Conservation (phyloP, 2,329 filamentous ascomycete genomes). For the Davidsoniella eucalypti region DNA sequence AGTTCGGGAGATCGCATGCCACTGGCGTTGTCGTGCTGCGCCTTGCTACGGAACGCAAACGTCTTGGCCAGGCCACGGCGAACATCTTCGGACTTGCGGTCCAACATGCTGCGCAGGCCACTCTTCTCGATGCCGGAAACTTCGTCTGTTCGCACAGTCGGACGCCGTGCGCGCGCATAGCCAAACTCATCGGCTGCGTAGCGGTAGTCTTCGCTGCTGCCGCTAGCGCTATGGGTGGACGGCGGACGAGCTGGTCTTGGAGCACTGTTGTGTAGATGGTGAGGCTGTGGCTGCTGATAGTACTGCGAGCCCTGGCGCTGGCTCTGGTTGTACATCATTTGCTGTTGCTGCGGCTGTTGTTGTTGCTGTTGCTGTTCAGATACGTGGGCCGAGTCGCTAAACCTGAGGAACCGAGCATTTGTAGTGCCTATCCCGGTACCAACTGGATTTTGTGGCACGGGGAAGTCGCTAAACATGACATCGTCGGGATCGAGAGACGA, state of each 20-base stretch:
- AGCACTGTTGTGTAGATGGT: neutral
- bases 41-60: conserved; percentile 33
- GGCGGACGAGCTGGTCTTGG: conserved; percentile 15
- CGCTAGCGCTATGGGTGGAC: conserved; percentile 14
- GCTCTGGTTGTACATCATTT: conserved; percentile 6
- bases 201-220: conserved; percentile 2
- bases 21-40: conserved; percentile 13
- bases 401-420: conserved; percentile 29
- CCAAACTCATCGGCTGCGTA: conserved; percentile 23
- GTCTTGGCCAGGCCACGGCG: conserved; percentile 36
- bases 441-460: conserved; percentile 20
- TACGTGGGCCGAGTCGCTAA: conserved; percentile 22
- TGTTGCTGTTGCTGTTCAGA: conserved; percentile 14
- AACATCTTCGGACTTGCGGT: conserved; percentile 39
- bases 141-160: conserved; percentile 31
- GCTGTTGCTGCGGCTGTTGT: conserved; percentile 13
- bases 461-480: conserved; percentile 22
- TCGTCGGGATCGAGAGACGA: conserved; percentile 26
- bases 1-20: conserved; percentile 10
- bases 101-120: conserved; percentile 33
- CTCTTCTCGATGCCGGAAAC: conserved; percentile 39
- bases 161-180: conserved; percentile 27
- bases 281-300: neutral
- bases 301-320: conserved; percentile 5
- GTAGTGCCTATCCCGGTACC: conserved; percentile 26